These are phyloP conservation scores for Tuber brumale DNA, from an alignment of 495 filamentous ascomycete genomes.

Conservation along the genomic window DNA sequence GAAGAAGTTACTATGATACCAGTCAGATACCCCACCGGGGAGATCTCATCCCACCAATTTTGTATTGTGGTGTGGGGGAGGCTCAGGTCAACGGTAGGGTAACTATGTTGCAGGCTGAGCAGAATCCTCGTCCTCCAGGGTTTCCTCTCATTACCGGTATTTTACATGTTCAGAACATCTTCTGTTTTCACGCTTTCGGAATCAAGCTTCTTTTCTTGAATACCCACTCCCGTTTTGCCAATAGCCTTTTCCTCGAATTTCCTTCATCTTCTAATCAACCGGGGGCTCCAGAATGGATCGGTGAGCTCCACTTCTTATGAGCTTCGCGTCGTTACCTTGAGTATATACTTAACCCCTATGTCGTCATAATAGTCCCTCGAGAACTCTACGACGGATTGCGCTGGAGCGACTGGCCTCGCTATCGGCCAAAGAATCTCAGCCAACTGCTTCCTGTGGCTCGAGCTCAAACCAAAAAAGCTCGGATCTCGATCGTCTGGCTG, in stretches of 20 bases:
- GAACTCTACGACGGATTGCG: conserved; percentile 39
- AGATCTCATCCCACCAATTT: not conserved
- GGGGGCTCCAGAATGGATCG: not conserved
- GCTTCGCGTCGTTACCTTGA: not conserved
- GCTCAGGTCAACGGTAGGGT: not conserved
- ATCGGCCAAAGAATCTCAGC: conserved; percentile 27
- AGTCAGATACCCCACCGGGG: too few relatives aligned
- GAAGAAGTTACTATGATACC: too few relatives aligned
- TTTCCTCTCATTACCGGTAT: too few relatives aligned
- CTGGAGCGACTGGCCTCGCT: conserved; percentile 37
- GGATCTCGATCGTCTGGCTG: conserved; percentile 33
- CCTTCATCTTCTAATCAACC: not conserved
- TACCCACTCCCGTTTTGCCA: conserved; percentile 8
- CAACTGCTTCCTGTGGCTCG: not conserved
- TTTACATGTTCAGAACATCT: too few relatives aligned
- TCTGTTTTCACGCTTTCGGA: conserved; percentile 21
- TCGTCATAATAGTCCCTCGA: conserved; percentile 20
- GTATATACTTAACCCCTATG: not conserved
- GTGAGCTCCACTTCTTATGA: not conserved
- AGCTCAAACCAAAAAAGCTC: conserved; percentile 20
- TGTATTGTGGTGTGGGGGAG: not conserved
- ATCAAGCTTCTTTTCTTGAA: conserved; percentile 11
- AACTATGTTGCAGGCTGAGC: not conserved
- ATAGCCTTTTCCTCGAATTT: not conserved
- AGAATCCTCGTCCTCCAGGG: not conserved